Evolutionary conservation across 2,329 filamentous ascomycete genomes (phyloP).

Genomic region (Epichloe festucae): DNA sequence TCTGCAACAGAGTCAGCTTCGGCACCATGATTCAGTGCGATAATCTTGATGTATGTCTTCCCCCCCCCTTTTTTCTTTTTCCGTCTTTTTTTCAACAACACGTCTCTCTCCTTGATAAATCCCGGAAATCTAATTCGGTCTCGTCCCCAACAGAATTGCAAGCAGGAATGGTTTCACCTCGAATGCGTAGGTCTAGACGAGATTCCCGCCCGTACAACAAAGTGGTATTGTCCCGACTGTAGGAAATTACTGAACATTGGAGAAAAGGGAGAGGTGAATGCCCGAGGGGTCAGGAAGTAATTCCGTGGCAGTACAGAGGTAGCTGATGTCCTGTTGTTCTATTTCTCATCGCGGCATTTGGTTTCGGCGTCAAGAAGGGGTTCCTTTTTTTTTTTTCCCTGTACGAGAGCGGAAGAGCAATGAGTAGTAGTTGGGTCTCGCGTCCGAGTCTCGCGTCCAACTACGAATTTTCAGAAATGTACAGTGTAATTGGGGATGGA

Average conservation of each 20-base stretch:
- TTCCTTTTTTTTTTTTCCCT: too few relatives aligned
- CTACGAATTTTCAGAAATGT: too few relatives aligned
- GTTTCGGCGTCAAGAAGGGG: too few relatives aligned
- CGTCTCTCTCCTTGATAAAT: too few relatives aligned
- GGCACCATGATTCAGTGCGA: slow-evolving; percentile 78
- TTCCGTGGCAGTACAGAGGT: too few relatives aligned
- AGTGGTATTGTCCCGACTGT: slow-evolving; percentile 79
- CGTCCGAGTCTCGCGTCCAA: too few relatives aligned
- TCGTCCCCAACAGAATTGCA: slow-evolving; percentile 41
- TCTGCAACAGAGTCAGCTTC: slow-evolving; percentile 68
- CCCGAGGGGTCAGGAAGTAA: slow-evolving; percentile 39
- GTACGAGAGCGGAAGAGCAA: too few relatives aligned
- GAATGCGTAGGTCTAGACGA: slow-evolving; percentile 58
- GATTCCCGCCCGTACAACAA: slow-evolving; percentile 58
- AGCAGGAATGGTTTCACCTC: slow-evolving; percentile 77
- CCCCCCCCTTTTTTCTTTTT: neutral
- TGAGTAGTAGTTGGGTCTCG: too few relatives aligned
- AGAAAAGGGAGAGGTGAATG: slow-evolving; percentile 49
- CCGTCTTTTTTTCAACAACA: neutral
- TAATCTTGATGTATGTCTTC: slow-evolving; percentile 53
- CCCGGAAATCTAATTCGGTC: too few relatives aligned
- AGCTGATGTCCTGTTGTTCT: neutral
- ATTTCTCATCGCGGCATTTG: too few relatives aligned
- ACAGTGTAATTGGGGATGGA: too few relatives aligned
- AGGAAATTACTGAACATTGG: slow-evolving; percentile 48